Evolutionary conservation across 495 filamentous ascomycete species (phyloP), one percentile per base, ranked within the genome.

Genomic region (Aspergillus carlsbadensis): DNA sequence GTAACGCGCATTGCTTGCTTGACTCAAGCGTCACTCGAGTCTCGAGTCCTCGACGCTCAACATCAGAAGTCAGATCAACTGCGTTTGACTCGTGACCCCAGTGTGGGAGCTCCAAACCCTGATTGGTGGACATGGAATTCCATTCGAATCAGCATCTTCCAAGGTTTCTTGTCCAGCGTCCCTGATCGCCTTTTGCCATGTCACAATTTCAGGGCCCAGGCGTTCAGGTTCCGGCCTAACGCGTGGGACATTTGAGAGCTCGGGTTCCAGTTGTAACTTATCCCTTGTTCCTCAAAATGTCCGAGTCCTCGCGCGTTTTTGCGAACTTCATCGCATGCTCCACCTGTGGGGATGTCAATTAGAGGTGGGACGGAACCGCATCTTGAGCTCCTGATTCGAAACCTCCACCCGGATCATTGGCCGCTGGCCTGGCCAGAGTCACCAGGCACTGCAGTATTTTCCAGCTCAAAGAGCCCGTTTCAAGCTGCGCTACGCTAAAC

Each of bases 321-420:
- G 13, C 39, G 35, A 40, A 18, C 15, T 46, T 18, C 17, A 17
- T 40, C 10, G 20, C 17, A 17, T 3, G 5, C 39, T 52, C 35
- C 48, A 52, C 18, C 7, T n/a, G 34, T 52, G 48, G 48, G 48
- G 20, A 52, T 26, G 21, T 34, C 34, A 40, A 26, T 40, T 17
- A 36, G 46, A 50, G 1, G 46, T 35, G 46, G 46, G 15, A 50
- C 26, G 26, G 26, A 29, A 29, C 26, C 26, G 26, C n/a, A n/a
- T n/a, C n/a, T n/a, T n/a, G n/a, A n/a, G n/a, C n/a, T n/a, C n/a
- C n/a, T n/a, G n/a, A n/a, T n/a, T n/a, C n/a, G n/a, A n/a, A n/a
- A n/a, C n/a, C n/a, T n/a, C n/a, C n/a, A n/a, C n/a, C n/a, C n/a
- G n/a, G n/a, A n/a, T n/a, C n/a, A n/a, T n/a, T n/a, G n/a, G n/a